phyloP scores from a whole-genome alignment of 192 early-diverging fungal species.

The Borealophlyctis nickersoniae region DNA sequence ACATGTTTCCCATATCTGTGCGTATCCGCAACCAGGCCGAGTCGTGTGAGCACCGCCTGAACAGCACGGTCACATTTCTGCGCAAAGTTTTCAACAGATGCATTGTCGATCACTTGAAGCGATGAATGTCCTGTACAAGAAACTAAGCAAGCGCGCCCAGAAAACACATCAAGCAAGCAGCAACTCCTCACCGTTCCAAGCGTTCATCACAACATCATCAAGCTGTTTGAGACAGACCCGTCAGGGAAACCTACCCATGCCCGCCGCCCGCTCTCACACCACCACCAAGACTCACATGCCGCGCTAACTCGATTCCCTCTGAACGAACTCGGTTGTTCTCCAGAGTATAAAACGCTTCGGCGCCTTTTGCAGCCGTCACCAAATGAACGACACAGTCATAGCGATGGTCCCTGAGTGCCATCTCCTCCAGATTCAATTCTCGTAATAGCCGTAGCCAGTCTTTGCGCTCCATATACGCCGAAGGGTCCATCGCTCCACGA shows the following conservation, averaged over 20 bases:
- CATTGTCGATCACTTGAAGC: constrained; percentile 42
- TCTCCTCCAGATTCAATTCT: constrained; percentile 40
- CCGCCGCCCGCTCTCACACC: no score
- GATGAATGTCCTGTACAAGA: constrained; percentile 32
- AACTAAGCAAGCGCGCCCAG: background rate
- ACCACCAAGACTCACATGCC: no score
- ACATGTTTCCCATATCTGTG: constrained; percentile 32
- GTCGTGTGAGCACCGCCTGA: constrained; percentile 38
- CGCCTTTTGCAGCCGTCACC: constrained; percentile 47
- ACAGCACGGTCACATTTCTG: constrained; percentile 43
- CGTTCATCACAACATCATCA: constrained; percentile 37
- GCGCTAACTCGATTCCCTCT: constrained; percentile 43
- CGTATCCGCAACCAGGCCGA: constrained; percentile 30
- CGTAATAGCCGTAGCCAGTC: constrained; percentile 36
- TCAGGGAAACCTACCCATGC: no score
- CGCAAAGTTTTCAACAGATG: constrained; percentile 34
- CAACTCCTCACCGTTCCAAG: constrained; percentile 43
- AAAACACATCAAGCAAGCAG: background rate
- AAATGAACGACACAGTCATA: constrained; percentile 46
- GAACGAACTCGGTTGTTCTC: constrained; percentile 37
- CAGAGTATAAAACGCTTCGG: constrained; percentile 38
- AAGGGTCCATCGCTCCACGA: constrained; percentile 44
- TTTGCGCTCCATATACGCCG: constrained; percentile 35
- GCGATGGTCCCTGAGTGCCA: constrained; percentile 37
- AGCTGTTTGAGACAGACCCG: no score